These are phyloP conservation scores for Botryococcus braunii DNA, from an alignment of 163 green algal genomes.

Conservation along the genomic window DNA sequence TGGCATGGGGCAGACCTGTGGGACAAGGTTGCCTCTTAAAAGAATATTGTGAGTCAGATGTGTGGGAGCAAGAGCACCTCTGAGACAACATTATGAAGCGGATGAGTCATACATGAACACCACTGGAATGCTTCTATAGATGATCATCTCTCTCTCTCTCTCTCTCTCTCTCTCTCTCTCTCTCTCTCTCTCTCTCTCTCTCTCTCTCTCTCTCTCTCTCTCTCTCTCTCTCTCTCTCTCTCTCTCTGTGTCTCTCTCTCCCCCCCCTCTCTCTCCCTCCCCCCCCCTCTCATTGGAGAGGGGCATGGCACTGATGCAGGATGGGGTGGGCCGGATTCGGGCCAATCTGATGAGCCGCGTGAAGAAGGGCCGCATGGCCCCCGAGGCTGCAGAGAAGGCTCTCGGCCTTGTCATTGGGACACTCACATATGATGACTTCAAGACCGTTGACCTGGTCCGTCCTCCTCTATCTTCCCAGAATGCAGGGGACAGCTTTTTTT, in stretches of 20 bases:
- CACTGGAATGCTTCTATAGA: no score
- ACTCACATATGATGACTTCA: constrained; percentile 76
- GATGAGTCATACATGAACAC: background rate
- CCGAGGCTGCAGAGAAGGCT: constrained; percentile 41
- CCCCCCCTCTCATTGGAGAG: no score
- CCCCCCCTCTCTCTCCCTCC: no score
- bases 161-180: no score
- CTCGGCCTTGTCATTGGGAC: constrained; percentile 55
- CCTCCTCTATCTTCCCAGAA: background rate
- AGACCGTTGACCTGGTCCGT: constrained; percentile 72
- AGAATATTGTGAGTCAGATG: background rate
- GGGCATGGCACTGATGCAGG: no score
- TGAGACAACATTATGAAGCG: background rate
- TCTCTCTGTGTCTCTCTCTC: no score
- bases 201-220: no score
- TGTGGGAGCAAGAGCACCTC: background rate
- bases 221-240: no score
- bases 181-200: no score
- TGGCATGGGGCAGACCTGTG: no score
- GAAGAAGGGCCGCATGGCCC: constrained; percentile 81
- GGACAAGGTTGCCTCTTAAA: no score
- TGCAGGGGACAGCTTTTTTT: background rate
- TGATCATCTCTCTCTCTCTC: no score
- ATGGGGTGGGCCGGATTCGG: constrained; percentile 63
- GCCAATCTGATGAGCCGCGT: constrained; percentile 79